Percentiles rank a stretch among this genome's conserved stretches.
phyloP scores from a whole-genome alignment of 2,329 filamentous ascomycete genomes.

The Colletotrichum filicis region DNA sequence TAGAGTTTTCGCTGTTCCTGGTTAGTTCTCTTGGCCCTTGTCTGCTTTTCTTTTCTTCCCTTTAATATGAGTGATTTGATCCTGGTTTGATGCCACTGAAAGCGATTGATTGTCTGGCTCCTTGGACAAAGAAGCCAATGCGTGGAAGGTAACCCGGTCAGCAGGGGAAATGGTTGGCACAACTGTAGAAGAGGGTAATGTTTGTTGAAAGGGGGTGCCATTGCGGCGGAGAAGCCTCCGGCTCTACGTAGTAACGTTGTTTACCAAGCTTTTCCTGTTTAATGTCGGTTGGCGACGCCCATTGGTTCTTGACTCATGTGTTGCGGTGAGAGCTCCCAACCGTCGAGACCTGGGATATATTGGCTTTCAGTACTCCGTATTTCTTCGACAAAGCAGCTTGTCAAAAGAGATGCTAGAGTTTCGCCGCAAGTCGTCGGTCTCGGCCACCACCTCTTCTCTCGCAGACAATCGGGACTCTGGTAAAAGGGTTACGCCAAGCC shows the following conservation, averaged over 20 bases:
- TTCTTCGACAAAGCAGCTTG: background rate
- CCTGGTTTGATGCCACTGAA: background rate
- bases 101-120: background rate
- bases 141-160: background rate
- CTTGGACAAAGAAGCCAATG: background rate
- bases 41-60: background rate
- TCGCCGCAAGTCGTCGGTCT: background rate
- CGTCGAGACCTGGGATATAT: background rate
- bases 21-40: background rate
- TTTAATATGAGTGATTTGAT: background rate
- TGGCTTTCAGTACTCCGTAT: background rate
- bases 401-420: too few relatives aligned
- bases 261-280: slow-evolving; percentile 18
- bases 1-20: background rate
- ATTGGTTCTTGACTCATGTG: slow-evolving; percentile 2
- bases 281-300: background rate
- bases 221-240: slow-evolving; percentile 24
- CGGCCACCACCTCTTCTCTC: too few relatives aligned
- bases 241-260: background rate
- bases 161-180: background rate
- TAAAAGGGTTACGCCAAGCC: background rate
- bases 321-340: background rate
- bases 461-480: background rate
- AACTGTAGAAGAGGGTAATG: background rate
- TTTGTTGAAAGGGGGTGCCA: background rate